Conservation (phyloP, 345 rosid genomes). For the Carallia brachiata region DNA sequence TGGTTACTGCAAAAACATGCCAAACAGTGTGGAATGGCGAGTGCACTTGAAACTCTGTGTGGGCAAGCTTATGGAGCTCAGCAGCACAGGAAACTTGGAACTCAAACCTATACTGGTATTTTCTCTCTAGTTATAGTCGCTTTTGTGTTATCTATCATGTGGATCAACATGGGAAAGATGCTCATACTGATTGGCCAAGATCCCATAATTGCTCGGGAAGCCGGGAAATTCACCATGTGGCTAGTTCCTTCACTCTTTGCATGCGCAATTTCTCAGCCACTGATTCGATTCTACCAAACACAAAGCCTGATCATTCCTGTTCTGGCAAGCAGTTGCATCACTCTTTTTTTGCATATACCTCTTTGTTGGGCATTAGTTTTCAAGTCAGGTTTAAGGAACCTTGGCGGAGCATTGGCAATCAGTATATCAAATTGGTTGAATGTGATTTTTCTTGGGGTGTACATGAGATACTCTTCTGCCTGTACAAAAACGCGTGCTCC, state of each 20-base stretch:
- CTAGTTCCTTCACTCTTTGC: slow-evolving; percentile 16
- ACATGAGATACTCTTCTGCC: slow-evolving; percentile 11
- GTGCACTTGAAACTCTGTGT: slow-evolving; percentile 20
- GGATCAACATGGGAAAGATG: slow-evolving; percentile 16
- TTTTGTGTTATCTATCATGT: background rate
- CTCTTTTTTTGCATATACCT: slow-evolving; percentile 23
- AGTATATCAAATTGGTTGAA: slow-evolving; percentile 23
- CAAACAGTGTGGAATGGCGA: slow-evolving; percentile 18
- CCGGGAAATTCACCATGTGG: slow-evolving; percentile 8
- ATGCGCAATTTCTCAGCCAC: slow-evolving; percentile 19
- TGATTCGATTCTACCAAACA: slow-evolving; percentile 13
- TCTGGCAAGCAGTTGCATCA: slow-evolving; percentile 9
- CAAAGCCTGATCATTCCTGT: slow-evolving; percentile 22
- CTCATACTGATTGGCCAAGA: slow-evolving; percentile 16
- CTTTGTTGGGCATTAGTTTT: slow-evolving; percentile 26
- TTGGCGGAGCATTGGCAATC: slow-evolving; percentile 20
- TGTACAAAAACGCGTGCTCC: slow-evolving; percentile 21
- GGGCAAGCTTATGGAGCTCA: slow-evolving; percentile 27
- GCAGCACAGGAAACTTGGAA: slow-evolving; percentile 14
- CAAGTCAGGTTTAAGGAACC: slow-evolving; percentile 8
- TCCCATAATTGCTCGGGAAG: slow-evolving; percentile 16
- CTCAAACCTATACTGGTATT: slow-evolving; percentile 13
- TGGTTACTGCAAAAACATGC: too few species aligned
- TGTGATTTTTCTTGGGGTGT: slow-evolving; percentile 10
- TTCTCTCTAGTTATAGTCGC: slow-evolving; percentile 6